Evolutionary conservation across 345 rosid species (phyloP).

Genomic region (Ailanthus altissimus): DNA sequence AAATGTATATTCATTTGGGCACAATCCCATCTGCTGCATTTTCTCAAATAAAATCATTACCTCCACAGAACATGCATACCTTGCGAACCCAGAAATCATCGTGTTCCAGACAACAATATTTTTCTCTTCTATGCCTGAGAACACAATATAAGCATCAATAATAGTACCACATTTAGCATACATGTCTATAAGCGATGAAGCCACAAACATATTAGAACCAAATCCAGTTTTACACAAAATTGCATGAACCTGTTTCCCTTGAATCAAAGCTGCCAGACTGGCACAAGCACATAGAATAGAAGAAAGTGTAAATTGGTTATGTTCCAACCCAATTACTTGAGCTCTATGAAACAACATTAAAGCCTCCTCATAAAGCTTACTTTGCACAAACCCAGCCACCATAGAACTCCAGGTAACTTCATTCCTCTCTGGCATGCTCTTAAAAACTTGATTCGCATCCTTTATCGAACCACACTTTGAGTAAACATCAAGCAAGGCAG

Average conservation of each 20-base stretch:
- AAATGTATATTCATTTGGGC: conserved; percentile 71
- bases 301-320: conserved; percentile 60
- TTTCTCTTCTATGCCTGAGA: conserved; percentile 47
- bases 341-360: conserved; percentile 44
- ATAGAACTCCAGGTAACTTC: conserved; percentile 89
- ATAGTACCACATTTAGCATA: conserved; percentile 80
- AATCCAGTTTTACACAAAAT: conserved; percentile 63
- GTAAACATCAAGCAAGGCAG: conserved; percentile 83
- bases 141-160: conserved; percentile 60
- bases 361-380: conserved; percentile 72
- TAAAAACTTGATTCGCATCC: conserved; percentile 56
- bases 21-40: conserved; percentile 70
- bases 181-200: conserved; percentile 76
- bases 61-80: conserved; percentile 56
- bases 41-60: conserved; percentile 79
- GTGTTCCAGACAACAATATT: conserved; percentile 70
- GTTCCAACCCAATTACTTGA: conserved; percentile 46
- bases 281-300: conserved; percentile 79
- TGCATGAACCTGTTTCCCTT: conserved; percentile 75
- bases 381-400: conserved; percentile 73
- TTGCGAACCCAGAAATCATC: conserved; percentile 76
- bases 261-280: conserved; percentile 59
- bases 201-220: conserved; percentile 48
- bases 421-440: conserved; percentile 59
- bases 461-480: conserved; percentile 59